Percentiles rank a stretch among this genome's conserved stretches.
Conservation (phyloP, 2,329 filamentous ascomycete species). For the Arthrinium phaeospermum region DNA sequence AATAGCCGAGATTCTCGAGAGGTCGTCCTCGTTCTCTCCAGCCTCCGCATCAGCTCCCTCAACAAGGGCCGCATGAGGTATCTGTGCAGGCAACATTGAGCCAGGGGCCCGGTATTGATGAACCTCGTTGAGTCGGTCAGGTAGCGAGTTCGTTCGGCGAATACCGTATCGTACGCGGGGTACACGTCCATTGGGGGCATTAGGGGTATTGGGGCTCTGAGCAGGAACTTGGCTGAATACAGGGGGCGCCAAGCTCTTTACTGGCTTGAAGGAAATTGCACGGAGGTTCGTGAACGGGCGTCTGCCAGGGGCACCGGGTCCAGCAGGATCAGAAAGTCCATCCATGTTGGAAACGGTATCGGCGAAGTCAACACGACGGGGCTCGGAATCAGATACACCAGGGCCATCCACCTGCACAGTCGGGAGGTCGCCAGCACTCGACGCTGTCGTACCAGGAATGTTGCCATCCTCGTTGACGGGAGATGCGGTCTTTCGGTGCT, state of each 20-base stretch:
- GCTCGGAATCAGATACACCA: constrained; percentile 42
- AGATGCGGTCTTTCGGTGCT: constrained; percentile 34
- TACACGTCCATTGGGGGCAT: constrained; percentile 50
- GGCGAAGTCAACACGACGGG: constrained; percentile 66
- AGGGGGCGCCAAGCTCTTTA: constrained; percentile 71
- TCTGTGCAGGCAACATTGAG: constrained; percentile 54
- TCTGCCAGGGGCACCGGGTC: constrained; percentile 32
- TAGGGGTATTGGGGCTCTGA: constrained; percentile 35
- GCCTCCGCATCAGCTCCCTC: constrained; percentile 33
- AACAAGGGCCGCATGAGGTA: constrained; percentile 46
- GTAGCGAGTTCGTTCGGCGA: constrained; percentile 75
- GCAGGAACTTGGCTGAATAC: constrained; percentile 65
- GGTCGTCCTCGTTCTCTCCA: constrained; percentile 50
- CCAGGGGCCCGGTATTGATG: constrained; percentile 52
- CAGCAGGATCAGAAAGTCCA: constrained; percentile 35
- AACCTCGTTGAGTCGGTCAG: constrained; percentile 65
- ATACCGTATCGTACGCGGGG: constrained; percentile 68
- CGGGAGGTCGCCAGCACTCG: constrained; percentile 18
- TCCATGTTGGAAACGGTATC: constrained; percentile 34
- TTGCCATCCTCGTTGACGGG: constrained; percentile 31
- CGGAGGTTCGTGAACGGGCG: constrained; percentile 62
- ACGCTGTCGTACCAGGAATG: neutral
- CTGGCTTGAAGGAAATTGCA: constrained; percentile 65
- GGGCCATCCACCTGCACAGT: constrained; percentile 17
- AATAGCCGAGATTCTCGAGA: constrained; percentile 63